These are phyloP conservation scores for Trametes hirsuta DNA, from an alignment of 1,284 basidiomycete genomes.

Conservation along the genomic window DNA sequence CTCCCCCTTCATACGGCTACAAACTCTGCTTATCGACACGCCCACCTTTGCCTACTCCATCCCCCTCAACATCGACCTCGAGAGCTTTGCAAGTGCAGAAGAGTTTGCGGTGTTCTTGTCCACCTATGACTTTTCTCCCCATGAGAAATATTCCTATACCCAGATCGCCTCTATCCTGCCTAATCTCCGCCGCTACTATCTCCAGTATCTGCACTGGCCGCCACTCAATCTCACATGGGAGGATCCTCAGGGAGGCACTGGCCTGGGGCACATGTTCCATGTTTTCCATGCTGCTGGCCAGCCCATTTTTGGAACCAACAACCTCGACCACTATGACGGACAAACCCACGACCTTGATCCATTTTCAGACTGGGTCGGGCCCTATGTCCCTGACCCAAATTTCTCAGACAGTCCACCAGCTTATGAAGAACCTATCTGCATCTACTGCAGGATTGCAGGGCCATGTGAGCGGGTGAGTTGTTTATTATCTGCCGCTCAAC, in stretches of 20 bases:
- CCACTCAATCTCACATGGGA: no score
- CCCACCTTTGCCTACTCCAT: background rate
- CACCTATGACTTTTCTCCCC: no score
- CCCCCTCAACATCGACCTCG: background rate
- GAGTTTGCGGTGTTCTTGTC: no score
- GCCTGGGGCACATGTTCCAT: no score
- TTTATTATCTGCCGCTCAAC: no score
- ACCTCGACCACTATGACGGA: background rate
- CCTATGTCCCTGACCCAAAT: background rate
- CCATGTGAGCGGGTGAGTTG: no score
- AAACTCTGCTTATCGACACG: background rate
- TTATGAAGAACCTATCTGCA: no score
- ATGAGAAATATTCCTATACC: no score
- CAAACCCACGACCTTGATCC: background rate
- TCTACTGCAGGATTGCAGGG: no score
- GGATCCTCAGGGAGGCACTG: no score
- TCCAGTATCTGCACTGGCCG: background rate
- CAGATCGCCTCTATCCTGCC: background rate
- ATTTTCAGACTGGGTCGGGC: background rate
- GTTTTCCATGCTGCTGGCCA: no score
- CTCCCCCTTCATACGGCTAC: background rate
- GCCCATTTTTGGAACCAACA: background rate
- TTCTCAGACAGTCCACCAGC: background rate
- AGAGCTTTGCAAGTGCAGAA: background rate
- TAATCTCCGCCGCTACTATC: background rate